Conservation (phyloP, 805 yeast genomes). For the Saccharomycopsis synnaedendra region DNA sequence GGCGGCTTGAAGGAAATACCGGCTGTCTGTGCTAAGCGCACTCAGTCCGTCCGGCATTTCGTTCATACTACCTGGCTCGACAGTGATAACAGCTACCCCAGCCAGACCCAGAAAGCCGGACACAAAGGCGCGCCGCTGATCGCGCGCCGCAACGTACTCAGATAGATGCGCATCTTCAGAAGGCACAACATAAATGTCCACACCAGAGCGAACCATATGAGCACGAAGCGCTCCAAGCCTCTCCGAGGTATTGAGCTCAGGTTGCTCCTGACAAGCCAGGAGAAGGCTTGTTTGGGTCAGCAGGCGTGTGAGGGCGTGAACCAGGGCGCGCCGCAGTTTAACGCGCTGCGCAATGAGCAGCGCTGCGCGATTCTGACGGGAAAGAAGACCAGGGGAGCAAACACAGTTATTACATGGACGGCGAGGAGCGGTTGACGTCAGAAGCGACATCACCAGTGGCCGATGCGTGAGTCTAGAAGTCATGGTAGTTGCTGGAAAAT, state of each 20-base stretch:
- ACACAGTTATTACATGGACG: slow-evolving; percentile 66
- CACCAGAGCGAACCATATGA: slow-evolving; percentile 47
- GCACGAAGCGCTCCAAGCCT: slow-evolving; percentile 51
- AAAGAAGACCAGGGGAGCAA: slow-evolving; percentile 72
- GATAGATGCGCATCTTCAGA: slow-evolving; percentile 92
- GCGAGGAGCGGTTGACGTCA: slow-evolving; percentile 15
- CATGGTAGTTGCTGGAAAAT: too few species aligned
- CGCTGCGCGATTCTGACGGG: slow-evolving; percentile 53
- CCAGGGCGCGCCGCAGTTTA: slow-evolving; percentile 23
- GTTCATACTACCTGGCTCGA: slow-evolving; percentile 29
- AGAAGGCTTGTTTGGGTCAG: not conserved
- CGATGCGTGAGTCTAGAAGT: too few species aligned
- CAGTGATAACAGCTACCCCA: slow-evolving; percentile 79
- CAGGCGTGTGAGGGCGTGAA: slow-evolving; percentile 5
- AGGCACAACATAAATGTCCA: slow-evolving; percentile 70
- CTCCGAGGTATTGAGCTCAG: slow-evolving; percentile 36
- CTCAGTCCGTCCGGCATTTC: slow-evolving; percentile 50
- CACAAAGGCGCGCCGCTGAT: slow-evolving; percentile 73
- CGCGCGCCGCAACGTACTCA: slow-evolving; percentile 76
- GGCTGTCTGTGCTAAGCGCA: slow-evolving; percentile 83
- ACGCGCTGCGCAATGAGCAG: slow-evolving; percentile 34
- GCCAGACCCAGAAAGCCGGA: slow-evolving; percentile 91
- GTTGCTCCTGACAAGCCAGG: not conserved
- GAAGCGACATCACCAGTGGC: too few species aligned
- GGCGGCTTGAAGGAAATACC: slow-evolving; percentile 87